phyloP scores from a whole-genome alignment of 2,329 filamentous ascomycete genomes.

The Exophiala sideris region DNA sequence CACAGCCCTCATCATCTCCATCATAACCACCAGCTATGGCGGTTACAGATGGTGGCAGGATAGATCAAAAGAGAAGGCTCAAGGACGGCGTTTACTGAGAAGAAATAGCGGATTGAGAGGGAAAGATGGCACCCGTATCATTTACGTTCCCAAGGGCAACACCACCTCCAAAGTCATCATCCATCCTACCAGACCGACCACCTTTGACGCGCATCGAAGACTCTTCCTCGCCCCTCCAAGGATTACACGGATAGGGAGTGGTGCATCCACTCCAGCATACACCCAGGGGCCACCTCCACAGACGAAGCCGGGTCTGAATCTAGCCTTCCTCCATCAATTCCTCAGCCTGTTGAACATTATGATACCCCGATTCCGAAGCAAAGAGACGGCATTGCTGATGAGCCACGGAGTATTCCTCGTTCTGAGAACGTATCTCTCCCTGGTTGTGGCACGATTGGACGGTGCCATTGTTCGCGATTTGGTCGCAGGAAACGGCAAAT shows the following conservation, averaged over 20 bases:
- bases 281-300: conserved; percentile 65
- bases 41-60: conserved; percentile 73
- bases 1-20: conserved; percentile 70
- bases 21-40: conserved; percentile 75
- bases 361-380: conserved; percentile 92
- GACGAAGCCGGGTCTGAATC: conserved; percentile 88
- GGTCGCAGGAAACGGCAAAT: conserved; percentile 87
- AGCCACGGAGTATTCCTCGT: conserved; percentile 89
- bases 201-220: conserved; percentile 91
- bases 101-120: conserved; percentile 90
- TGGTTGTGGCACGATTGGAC: conserved; percentile 88
- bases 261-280: conserved; percentile 59
- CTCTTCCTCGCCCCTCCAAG: conserved; percentile 89
- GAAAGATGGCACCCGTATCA: conserved; percentile 90
- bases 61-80: conserved; percentile 72
- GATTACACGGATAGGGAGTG: conserved; percentile 71
- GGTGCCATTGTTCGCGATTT: conserved; percentile 95
- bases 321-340: conserved; percentile 96
- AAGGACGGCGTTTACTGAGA: conserved; percentile 75
- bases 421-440: conserved; percentile 86
- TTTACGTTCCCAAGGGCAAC: conserved; percentile 90
- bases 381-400: conserved; percentile 85
- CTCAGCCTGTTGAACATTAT: conserved; percentile 95
- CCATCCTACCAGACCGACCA: conserved; percentile 81
- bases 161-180: conserved; percentile 89